phyloP scores from a whole-genome alignment of 2,329 filamentous ascomycete genomes.

The Sphaceloma murrayae region DNA sequence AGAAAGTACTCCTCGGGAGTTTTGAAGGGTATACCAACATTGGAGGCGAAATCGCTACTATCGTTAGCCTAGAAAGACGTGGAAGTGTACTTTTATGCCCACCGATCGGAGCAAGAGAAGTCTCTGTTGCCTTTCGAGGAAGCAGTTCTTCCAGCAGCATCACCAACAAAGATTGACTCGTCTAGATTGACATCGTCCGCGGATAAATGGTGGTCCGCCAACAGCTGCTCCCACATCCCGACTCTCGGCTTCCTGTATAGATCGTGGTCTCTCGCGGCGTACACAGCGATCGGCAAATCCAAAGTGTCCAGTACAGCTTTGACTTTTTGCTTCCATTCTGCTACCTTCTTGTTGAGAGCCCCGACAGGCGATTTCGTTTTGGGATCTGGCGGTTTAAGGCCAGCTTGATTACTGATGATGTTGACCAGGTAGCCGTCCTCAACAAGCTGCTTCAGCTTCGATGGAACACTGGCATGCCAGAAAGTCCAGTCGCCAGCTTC shows the following conservation, averaged over 20 bases:
- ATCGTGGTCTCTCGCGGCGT: constrained; percentile 78
- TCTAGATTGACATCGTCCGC: constrained; percentile 54
- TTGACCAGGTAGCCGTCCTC: constrained; percentile 65
- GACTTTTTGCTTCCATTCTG: constrained; percentile 75
- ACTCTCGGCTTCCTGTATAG: constrained; percentile 74
- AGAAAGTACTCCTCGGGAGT: constrained; percentile 93
- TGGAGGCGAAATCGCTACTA: constrained; percentile 70
- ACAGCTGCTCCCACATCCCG: constrained; percentile 75
- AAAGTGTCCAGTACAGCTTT: constrained; percentile 59
- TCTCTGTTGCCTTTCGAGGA: constrained; percentile 39
- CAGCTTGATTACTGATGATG: constrained; percentile 83
- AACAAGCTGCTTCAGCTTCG: constrained; percentile 56
- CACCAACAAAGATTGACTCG: constrained; percentile 76
- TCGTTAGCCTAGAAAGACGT: background rate
- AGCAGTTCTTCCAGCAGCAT: constrained; percentile 55
- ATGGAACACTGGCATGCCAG: constrained; percentile 70
- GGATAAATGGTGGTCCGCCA: constrained; percentile 41
- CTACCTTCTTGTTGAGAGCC: constrained; percentile 41
- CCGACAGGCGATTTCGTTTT: constrained; percentile 56
- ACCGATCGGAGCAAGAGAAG: constrained; percentile 53
- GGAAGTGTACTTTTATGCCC: constrained; percentile 18
- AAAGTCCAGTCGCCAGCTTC: constrained; percentile 81
- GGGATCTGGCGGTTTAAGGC: constrained; percentile 65
- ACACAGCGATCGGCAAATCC: constrained; percentile 67
- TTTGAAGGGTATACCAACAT: constrained; percentile 67